Evolutionary conservation across 148 eudicot species (phyloP), one percentile per base, ranked within the genome.

Genomic region (Beta vulgaris): DNA sequence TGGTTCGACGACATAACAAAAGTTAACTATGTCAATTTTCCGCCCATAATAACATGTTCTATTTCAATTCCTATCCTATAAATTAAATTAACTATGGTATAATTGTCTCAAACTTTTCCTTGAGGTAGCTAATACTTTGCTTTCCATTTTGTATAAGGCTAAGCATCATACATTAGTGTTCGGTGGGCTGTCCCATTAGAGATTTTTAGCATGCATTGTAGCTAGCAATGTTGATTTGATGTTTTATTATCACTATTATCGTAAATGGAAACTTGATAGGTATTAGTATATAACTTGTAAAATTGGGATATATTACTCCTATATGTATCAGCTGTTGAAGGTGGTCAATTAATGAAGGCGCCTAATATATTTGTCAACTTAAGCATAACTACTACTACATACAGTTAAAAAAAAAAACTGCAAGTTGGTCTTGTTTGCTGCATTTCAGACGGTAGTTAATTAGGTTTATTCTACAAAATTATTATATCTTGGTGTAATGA

Each of bases 221-320:
- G 80, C 71, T 34, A 62, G 70, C 70, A 71, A 77, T 71, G 75
- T 77, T 48, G 80, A 70, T 61, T 29, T 49, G 53, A 42, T 51
- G 74, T 61, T 54, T 69, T 39, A 21, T 53, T 40, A 55, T 69
- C 68, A 69, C 40, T 32, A 68, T 68, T 46, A 68, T 65, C 44
- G 31, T 51, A 37, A 64, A 49, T 36, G 36, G 72, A 11, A 64
- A 10, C 2, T 64, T 62, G 68, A 64, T 64, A 21, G 46, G 6
- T 64, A 63, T 21, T 6, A 18, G 8, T 63, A 7, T 6, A 7
- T 12, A 25, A 58, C 14, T 18, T 53, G 66, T 31, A 21, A 21
- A 11, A 32, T 66, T 7, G 19, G 46, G 1, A 49, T 66, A 23
- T 66, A 42, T 25, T 67, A 25, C 4, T 67, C 10, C 11, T 37